These are phyloP conservation scores for Lecanosticta acicola DNA, from an alignment of 2,329 filamentous ascomycete species.

Conservation along the genomic window DNA sequence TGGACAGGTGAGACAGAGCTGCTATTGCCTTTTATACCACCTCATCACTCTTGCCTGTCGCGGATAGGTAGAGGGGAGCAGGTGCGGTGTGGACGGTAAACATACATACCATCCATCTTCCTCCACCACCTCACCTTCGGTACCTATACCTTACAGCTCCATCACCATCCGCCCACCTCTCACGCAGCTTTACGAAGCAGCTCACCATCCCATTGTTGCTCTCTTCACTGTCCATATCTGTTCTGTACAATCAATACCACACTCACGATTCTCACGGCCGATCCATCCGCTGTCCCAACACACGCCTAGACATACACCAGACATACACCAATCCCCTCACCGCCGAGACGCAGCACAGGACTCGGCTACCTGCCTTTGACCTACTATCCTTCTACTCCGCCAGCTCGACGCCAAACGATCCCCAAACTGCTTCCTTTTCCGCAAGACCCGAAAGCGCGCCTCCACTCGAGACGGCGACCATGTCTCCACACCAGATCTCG, in stretches of 20 bases:
- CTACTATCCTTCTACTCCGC: slow-evolving; percentile 8
- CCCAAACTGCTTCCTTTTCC: slow-evolving; percentile 1
- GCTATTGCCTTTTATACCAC: no score
- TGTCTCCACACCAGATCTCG: slow-evolving; percentile 35
- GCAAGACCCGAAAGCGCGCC: neutral
- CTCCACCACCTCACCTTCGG: no score
- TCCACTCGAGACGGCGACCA: slow-evolving; percentile 14
- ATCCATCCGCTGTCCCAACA: neutral
- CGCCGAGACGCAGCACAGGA: slow-evolving; percentile 6
- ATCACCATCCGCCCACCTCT: slow-evolving; percentile 1
- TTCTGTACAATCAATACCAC: no score
- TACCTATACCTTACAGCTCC: slow-evolving; percentile 4
- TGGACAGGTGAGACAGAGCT: no score
- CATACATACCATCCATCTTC: no score
- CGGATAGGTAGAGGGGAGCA: neutral
- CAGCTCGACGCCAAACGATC: slow-evolving; percentile 1
- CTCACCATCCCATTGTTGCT: slow-evolving; percentile 9
- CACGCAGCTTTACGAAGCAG: slow-evolving; percentile 13
- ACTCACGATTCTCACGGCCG: slow-evolving; percentile 9
- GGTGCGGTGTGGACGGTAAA: slow-evolving; percentile 1
- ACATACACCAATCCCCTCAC: no score
- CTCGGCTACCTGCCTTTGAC: slow-evolving; percentile 6
- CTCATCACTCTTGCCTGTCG: neutral
- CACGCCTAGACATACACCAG: slow-evolving; percentile 4
- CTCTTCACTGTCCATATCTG: slow-evolving; percentile 9